phyloP scores from a whole-genome alignment of 805 yeast species.

The Metschnikowia noctiluminum region DNA sequence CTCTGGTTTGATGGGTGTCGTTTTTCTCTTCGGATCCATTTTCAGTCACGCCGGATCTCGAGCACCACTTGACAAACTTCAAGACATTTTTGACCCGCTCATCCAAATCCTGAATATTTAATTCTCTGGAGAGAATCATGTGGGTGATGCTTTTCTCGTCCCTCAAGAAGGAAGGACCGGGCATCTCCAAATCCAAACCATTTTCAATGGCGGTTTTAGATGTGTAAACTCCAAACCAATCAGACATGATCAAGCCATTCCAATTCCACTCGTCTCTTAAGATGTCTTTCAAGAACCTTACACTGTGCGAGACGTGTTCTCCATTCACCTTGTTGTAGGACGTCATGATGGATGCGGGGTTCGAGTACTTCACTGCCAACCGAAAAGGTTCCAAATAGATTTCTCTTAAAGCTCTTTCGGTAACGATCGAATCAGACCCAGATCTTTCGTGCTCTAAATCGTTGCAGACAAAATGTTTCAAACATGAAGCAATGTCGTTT shows the following conservation, averaged over 20 bases:
- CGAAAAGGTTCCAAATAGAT: constrained; percentile 34
- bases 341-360: constrained; percentile 31
- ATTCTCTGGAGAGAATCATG: constrained; percentile 25
- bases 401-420: constrained; percentile 31
- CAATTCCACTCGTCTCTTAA: constrained; percentile 31
- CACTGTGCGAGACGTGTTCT: constrained; percentile 26
- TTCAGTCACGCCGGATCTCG: constrained; percentile 21
- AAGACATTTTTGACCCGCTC: constrained; percentile 28
- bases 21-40: constrained; percentile 22
- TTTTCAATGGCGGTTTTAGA: constrained; percentile 24
- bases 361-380: constrained; percentile 28
- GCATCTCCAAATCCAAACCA: constrained; percentile 36
- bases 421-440: constrained; percentile 26
- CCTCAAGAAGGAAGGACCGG: constrained; percentile 30
- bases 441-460: constrained; percentile 33
- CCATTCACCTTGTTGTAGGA: constrained; percentile 32
- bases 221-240: constrained; percentile 33
- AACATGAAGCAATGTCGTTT: constrained; percentile 28
- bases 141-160: constrained; percentile 17
- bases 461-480: constrained; percentile 33
- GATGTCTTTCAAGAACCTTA: constrained; percentile 22
- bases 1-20: constrained; percentile 25
- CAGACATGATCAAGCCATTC: constrained; percentile 33
- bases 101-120: constrained; percentile 24
- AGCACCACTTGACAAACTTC: constrained; percentile 24